These are phyloP conservation scores for Polychaeton citri DNA, from an alignment of 2,329 filamentous ascomycete genomes.

Conservation along the genomic window DNA sequence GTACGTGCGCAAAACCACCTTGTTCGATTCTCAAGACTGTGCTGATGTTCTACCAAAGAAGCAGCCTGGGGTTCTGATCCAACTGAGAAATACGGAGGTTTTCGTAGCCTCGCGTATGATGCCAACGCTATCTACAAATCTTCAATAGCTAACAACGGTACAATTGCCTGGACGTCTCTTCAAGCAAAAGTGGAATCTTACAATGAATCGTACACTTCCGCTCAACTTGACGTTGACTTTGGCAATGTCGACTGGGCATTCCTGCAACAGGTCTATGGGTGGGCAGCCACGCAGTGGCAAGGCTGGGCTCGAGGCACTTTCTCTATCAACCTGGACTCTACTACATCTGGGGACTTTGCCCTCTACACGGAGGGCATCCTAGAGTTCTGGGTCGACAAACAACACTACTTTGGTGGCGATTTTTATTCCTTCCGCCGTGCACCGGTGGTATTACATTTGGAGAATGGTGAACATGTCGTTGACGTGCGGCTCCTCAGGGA, in stretches of 20 bases:
- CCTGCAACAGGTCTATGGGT: conserved; percentile 42
- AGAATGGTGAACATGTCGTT: conserved; percentile 37
- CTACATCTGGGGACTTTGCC: conserved; percentile 15
- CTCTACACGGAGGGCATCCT: conserved; percentile 36
- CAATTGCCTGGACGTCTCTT: conserved; percentile 34
- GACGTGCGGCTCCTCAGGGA: conserved; percentile 42
- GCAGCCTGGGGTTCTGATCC: conserved; percentile 47
- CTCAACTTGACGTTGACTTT: conserved; percentile 32
- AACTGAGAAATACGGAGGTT: conserved; percentile 40
- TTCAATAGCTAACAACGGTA: conserved; percentile 38
- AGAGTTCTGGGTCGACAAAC: conserved; percentile 40
- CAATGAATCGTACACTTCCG: conserved; percentile 6
- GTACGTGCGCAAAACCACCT: conserved; percentile 22
- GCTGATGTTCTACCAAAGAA: conserved; percentile 25
- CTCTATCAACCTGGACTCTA: conserved; percentile 23
- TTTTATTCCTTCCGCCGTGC: conserved; percentile 39
- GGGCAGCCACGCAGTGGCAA: conserved; percentile 46
- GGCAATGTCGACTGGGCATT: conserved; percentile 40
- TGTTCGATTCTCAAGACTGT: conserved; percentile 1
- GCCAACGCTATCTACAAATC: conserved; percentile 31
- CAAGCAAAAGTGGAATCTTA: conserved; percentile 16
- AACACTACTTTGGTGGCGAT: conserved; percentile 44
- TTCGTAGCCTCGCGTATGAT: conserved; percentile 33
- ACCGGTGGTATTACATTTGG: conserved; percentile 36
- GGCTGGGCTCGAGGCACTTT: conserved; percentile 42